phyloP scores from a whole-genome alignment of 768 basidiomycete species.

The Mycena amicta region DNA sequence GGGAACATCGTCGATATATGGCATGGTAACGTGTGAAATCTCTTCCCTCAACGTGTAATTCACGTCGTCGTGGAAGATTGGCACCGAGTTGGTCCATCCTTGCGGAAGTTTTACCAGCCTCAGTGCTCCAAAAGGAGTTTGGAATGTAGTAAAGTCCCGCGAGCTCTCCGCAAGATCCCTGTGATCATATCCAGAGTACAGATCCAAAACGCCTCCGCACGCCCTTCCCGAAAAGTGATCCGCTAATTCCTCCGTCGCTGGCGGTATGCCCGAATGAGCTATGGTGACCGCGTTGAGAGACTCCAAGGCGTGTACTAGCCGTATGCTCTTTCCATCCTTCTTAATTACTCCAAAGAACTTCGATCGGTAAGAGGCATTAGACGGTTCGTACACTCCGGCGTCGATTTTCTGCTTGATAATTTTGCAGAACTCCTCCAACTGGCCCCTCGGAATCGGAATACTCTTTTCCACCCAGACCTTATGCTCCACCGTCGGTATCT shows the following conservation, averaged over 20 bases:
- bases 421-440: constrained; percentile 4
- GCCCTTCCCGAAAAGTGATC: constrained; percentile 1
- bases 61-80: background rate
- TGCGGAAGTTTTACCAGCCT: constrained; percentile 28
- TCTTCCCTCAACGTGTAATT: background rate
- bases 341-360: constrained; percentile 19
- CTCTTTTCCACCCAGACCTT: constrained; percentile 14
- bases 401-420: background rate
- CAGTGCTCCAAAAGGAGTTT: constrained; percentile 26
- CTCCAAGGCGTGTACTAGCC: constrained; percentile 21
- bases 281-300: constrained; percentile 30
- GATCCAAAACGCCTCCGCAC: constrained; percentile 15
- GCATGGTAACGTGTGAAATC: constrained; percentile 9
- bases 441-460: constrained; percentile 25
- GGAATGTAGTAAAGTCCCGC: constrained; percentile 35
- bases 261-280: constrained; percentile 23
- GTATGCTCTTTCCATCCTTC: constrained; percentile 20
- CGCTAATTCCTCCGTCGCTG: constrained; percentile 9
- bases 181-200: constrained; percentile 32
- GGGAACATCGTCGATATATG: constrained; percentile 18
- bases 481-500: background rate
- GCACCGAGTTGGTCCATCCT: constrained; percentile 28
- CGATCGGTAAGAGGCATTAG: background rate
- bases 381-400: constrained; percentile 6
- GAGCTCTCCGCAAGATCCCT: constrained; percentile 24